Evolutionary conservation across 768 basidiomycete genomes (phyloP).

Genomic region (Boletus rufocinnamomeus): DNA sequence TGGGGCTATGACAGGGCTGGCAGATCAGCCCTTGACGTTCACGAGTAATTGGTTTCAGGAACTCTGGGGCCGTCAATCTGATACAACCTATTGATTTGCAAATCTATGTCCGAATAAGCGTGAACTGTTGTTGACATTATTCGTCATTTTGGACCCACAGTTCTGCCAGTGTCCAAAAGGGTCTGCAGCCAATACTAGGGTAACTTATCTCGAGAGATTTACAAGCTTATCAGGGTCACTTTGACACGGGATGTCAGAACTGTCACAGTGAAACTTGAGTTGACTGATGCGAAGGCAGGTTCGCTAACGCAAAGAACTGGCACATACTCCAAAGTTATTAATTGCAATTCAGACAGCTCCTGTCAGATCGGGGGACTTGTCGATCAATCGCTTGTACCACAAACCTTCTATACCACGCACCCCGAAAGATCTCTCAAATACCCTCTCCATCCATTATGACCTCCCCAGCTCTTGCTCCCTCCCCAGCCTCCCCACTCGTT

Average conservation of each 20-base stretch:
- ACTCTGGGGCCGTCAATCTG: background rate
- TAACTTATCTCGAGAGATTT: too few species aligned
- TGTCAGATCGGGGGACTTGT: background rate
- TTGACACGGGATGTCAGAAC: background rate
- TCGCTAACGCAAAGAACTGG: background rate
- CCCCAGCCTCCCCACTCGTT: background rate
- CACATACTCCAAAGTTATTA: background rate
- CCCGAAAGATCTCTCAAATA: constrained; percentile 2
- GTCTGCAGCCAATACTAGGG: background rate
- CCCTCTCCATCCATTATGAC: background rate
- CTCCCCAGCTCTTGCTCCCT: background rate
- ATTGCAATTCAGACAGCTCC: background rate
- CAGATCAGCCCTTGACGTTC: background rate
- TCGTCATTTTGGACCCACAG: background rate
- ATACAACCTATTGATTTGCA: background rate
- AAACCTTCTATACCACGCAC: background rate
- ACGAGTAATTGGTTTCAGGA: background rate
- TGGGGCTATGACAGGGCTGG: background rate
- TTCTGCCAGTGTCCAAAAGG: background rate
- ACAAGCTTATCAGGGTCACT: background rate
- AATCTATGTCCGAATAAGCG: too few species aligned
- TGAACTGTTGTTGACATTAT: background rate
- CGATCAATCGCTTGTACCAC: background rate
- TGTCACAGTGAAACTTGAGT: background rate
- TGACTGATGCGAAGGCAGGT: background rate